Evolutionary conservation across 2,329 filamentous ascomycete genomes (phyloP).

Genomic region (Pseudogymnoascus sp.): DNA sequence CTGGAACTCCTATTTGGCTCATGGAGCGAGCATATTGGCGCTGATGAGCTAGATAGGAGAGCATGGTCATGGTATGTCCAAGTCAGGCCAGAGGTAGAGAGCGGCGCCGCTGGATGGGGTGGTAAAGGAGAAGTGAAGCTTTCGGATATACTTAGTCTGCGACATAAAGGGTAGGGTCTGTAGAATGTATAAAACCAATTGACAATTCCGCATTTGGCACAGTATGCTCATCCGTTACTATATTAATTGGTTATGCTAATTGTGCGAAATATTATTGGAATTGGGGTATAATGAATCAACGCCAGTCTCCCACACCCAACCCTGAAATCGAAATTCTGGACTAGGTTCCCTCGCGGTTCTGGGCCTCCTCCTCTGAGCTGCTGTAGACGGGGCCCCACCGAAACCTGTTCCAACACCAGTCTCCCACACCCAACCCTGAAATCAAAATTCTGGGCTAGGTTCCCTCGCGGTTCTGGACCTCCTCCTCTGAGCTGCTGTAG

Average conservation of each 20-base stretch:
- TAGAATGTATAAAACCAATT: neutral
- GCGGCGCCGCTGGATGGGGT: slow-evolving; percentile 72
- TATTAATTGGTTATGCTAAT: neutral
- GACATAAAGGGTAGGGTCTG: slow-evolving; percentile 29
- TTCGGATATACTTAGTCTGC: slow-evolving; percentile 55
- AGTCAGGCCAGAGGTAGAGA: slow-evolving; percentile 67
- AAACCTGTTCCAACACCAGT: slow-evolving; percentile 49
- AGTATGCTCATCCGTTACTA: neutral
- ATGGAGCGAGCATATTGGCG: slow-evolving; percentile 58
- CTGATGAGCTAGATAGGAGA: slow-evolving; percentile 61
- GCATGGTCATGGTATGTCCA: slow-evolving; percentile 78
- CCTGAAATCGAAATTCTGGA: neutral
- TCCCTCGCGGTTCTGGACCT: slow-evolving; percentile 13
- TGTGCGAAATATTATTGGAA: neutral
- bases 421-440: neutral
- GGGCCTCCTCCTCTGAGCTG: slow-evolving; percentile 22
- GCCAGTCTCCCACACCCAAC: neutral
- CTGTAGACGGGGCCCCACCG: slow-evolving; percentile 11
- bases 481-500: slow-evolving; percentile 19
- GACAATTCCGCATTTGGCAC: neutral
- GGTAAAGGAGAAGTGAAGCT: slow-evolving; percentile 66
- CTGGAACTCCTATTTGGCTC: slow-evolving; percentile 65
- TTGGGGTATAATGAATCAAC: slow-evolving; percentile 5
- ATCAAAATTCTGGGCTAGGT: neutral
- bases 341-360: slow-evolving; percentile 5